Base-by-base conservation (phyloP, 106 monocot genomes). In the Alisma plantagoaquatica region DNA sequence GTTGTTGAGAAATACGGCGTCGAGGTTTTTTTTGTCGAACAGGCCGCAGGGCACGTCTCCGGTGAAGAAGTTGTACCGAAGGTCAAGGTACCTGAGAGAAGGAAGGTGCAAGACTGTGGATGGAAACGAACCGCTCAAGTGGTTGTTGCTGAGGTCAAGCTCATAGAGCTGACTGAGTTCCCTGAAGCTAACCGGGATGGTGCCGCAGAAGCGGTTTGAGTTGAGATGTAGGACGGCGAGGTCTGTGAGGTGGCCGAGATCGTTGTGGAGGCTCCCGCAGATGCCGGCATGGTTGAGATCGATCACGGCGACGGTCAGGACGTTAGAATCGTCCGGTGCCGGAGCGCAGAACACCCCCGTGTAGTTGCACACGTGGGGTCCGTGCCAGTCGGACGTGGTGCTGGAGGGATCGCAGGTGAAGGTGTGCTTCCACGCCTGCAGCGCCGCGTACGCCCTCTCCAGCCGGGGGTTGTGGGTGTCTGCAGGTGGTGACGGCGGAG, bases 351-450 rank as follows among this genome's bases (percentile, higher is more conserved):
- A 80, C 33, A 80, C 67, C 46, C 75, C 71, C 44, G 75, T 71
- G 75, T 80, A 80, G 63, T 41, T 71, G 67, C 80, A 80, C 11
- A 80, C 80, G 28, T 51, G 10, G 18, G 80, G 75, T 14, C 80
- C 75, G 26, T 26, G 30, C 80, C 80, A 80, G 67, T 74, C 32
- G 48, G 17, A 27, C 18, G 80, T 80, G 53, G 75, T 29, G 49
- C 65, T 49, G 11, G 57, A 67, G 32, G 80, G 80, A 44, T 80
- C 80, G 46, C 45, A 41, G 41, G 52, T 59, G 15, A 80, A 75
- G 58, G 59, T 29, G 66, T 75, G 75, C 41, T 75, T 80, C 57
- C 56, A 66, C 12, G 74, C 66, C 41, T 80, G 75, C 45, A 80
- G 70, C n/a, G 75, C 75, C 17, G 75, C 25, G 75, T 53, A 75